Evolutionary conservation across 192 early-diverging fungal genomes (phyloP).

Genomic region (Coemansia sp.): DNA sequence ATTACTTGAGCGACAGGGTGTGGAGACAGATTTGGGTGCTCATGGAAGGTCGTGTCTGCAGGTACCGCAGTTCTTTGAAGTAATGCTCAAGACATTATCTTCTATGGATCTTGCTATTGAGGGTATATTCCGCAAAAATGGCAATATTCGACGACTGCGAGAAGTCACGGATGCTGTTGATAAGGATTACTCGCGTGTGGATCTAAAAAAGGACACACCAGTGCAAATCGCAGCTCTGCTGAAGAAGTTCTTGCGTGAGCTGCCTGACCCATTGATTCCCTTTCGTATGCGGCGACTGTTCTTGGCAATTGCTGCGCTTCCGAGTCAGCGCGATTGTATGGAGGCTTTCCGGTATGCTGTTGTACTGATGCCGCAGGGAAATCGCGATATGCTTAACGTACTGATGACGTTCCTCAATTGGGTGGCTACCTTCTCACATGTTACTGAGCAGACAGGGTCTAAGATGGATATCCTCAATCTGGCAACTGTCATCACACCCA

Average conservation of each 20-base stretch:
- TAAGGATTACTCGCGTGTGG: constrained; percentile 70
- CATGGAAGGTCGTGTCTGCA: constrained; percentile 63
- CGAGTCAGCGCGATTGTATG: constrained; percentile 56
- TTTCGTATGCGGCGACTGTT: constrained; percentile 85
- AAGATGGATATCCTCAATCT: constrained; percentile 93
- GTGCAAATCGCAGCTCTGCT: constrained; percentile 93
- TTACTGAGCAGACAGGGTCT: constrained; percentile 72
- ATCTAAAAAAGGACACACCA: constrained; percentile 69
- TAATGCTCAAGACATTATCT: constrained; percentile 72
- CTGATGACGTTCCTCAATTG: constrained; percentile 82
- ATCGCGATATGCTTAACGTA: constrained; percentile 92
- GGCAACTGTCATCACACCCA: constrained; percentile 92
- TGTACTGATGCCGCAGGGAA: constrained; percentile 83
- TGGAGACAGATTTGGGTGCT: constrained; percentile 72
- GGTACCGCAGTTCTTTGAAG: constrained; percentile 85
- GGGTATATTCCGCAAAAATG: constrained; percentile 97
- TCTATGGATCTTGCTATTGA: constrained; percentile 77
- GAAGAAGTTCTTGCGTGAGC: constrained; percentile 94
- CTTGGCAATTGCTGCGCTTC: constrained; percentile 71
- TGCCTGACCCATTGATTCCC: constrained; percentile 94
- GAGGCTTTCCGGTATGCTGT: constrained; percentile 76
- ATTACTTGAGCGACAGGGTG: constrained; percentile 79
- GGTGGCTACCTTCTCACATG: constrained; percentile 76
- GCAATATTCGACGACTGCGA: constrained; percentile 90
- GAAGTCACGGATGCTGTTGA: constrained; percentile 83